Evolutionary conservation across 345 rosid genomes (phyloP).

Genomic region (Rhodamnia argentea): DNA sequence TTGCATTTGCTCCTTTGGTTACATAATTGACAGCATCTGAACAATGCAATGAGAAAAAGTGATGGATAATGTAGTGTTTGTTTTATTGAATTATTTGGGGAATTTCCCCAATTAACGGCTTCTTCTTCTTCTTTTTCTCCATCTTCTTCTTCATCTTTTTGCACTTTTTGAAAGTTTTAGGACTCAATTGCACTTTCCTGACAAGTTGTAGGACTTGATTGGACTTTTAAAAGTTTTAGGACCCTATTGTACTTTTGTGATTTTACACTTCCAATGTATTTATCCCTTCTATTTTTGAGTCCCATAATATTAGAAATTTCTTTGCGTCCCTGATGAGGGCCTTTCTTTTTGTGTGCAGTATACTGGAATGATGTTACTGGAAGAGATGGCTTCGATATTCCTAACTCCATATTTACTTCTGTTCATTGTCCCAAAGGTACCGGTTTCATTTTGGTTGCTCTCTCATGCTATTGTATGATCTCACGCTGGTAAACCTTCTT

Average conservation of each 20-base stretch:
- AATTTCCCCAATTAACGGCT: not conserved
- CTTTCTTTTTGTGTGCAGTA: conserved; percentile 42
- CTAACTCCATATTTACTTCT: conserved; percentile 85
- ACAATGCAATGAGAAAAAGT: not conserved
- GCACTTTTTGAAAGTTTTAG: too few relatives aligned
- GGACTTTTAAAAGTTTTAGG: too few relatives aligned
- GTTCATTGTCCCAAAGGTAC: conserved; percentile 85
- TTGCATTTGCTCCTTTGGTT: not conserved
- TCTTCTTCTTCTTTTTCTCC: not conserved
- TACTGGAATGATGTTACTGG: conserved; percentile 92
- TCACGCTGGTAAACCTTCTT: not conserved
- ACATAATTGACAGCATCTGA: not conserved
- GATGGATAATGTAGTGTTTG: not conserved
- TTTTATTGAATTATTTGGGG: not conserved
- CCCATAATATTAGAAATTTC: not conserved
- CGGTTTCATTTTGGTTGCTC: not conserved
- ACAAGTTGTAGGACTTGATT: too few relatives aligned
- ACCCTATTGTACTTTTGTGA: too few relatives aligned
- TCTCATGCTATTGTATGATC: not conserved
- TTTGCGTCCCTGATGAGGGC: not conserved
- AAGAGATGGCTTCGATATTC: conserved; percentile 97
- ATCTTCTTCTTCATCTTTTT: too few relatives aligned
- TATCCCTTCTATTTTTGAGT: not conserved
- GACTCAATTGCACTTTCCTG: too few relatives aligned
- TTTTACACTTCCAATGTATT: too few relatives aligned